Base-by-base conservation (phyloP, 768 basidiomycete genomes). In the Lactarius akahatsu region DNA sequence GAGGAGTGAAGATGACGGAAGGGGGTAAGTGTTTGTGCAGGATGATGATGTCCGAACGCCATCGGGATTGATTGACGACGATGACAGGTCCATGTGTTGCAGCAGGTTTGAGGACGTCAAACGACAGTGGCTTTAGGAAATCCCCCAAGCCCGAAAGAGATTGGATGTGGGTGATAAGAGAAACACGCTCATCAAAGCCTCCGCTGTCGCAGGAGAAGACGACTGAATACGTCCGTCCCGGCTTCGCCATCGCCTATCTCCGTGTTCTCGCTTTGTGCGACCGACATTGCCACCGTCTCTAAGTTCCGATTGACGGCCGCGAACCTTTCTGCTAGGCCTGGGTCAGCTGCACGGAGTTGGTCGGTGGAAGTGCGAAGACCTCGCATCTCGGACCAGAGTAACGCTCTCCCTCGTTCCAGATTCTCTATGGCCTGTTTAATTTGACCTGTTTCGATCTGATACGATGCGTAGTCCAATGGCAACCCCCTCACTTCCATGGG, bases 311-410 rank as follows among this genome's bases (percentile, higher is more conserved):
- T 56, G 32, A 62, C 11, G 1, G 28, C 26, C 1, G 4, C 26
- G 11, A 62, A 43, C 34, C 32, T 23, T 5, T 45, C 38, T 3
- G 54, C 62, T 15, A 56, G 23, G 10, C 7, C 16, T 2, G 28
- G 23, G 30, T 56, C 54, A 1, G 30, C 28, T 16, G 4, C 26
- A 10, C 8, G 7, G 13, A 61, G 60, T 54, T 26, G 34, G 38
- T 40, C 62, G 8, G 11, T 30, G n/a, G 54, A 56, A 11, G 40
- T 62, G 3, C 41, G 54, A 3, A 62, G 15, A 11, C 43, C 55
- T 5, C 62, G 47, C 60, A 61, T 36, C 23, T 61, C 60, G 1
- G 61, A 62, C 61, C 61, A 62, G 2, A 62, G 36, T 7, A 63
- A 15, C 11, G 55, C 54, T 18, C 61, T 56, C 15, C 38, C 57